These are phyloP conservation scores for Russula ochroleuca DNA, from an alignment of 768 basidiomycete genomes.

Conservation along the genomic window DNA sequence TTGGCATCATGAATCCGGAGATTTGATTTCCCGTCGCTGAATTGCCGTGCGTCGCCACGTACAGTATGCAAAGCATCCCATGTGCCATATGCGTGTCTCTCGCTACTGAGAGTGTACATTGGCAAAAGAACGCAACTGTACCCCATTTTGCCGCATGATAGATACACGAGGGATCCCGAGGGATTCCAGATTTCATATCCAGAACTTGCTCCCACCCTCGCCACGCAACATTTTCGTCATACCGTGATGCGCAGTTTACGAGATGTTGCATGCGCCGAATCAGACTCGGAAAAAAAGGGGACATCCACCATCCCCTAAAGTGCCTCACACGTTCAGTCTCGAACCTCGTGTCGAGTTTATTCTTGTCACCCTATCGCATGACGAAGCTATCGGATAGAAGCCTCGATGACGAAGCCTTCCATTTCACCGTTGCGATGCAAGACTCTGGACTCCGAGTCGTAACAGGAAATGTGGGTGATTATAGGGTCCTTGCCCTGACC, in stretches of 20 bases:
- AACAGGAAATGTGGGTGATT: neutral
- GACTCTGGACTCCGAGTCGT: neutral
- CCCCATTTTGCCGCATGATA: neutral
- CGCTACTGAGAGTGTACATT: neutral
- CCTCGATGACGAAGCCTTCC: neutral
- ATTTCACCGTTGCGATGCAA: neutral
- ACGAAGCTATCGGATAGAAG: neutral
- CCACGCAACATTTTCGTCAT: neutral
- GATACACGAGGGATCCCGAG: neutral
- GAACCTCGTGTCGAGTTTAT: neutral
- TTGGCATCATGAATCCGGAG: neutral
- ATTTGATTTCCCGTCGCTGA: neutral
- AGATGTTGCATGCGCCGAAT: neutral
- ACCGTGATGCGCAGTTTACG: neutral
- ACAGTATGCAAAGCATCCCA: neutral
- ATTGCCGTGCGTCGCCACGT: neutral
- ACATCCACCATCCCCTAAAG: neutral
- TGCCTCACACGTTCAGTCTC: neutral
- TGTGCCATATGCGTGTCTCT: neutral
- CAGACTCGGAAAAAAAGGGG: neutral
- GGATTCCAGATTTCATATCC: neutral
- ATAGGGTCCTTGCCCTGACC: neutral
- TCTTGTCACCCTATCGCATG: neutral
- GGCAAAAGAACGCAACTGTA: neutral
- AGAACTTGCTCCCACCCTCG: neutral